Base-by-base conservation (phyloP, 805 yeast genomes). In the Pichia eremophila region DNA sequence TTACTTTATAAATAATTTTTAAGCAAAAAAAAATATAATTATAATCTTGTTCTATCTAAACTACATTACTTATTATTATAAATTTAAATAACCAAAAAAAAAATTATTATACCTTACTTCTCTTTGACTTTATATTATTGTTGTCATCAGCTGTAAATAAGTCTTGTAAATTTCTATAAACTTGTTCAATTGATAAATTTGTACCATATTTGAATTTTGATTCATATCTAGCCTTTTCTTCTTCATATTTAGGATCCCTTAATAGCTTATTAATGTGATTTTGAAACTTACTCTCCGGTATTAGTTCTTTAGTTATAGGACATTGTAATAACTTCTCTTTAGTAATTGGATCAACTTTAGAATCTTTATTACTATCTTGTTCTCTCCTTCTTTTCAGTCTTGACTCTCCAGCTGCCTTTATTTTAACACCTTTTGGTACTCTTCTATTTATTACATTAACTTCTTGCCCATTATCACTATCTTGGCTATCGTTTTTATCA, bases 191-290 rank as follows among this genome's bases (percentile, higher is more conserved):
- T 6, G 51, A 50, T 27, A 59, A 44, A 39, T 58, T 58, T 3
- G 54, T 49, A 14, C 59, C 61, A 39, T 54, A 56, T 57, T 72
- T 71, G 53, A 79, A 77, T 60, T 82, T 82, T 19, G 69, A 62
- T 53, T 81, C 76, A 61, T 75, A 83, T 46, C 76, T 73, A 39
- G 71, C 76, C 57, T 78, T 80, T 61, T 87, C 88, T 47, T 78
- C 79, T 53, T 78, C 74, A 65, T 85, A 86, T 54, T 77, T 71
- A 3, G 96, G 95, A 63, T 90, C 95, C 41, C 90, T 66, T 36
- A 86, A 68, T 47, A 84, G 68, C 15, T 80, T 75, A 50, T 77
- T 75, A 54, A 90, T 69, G 61, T 91, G 97, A 51, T 73, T 75
- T 50, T 78, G 83, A 59, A 84, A 87, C 52, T 81, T 69, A 39